Base-by-base conservation (phyloP, 176 grass and related monocot species). In the Juncus effusus region DNA sequence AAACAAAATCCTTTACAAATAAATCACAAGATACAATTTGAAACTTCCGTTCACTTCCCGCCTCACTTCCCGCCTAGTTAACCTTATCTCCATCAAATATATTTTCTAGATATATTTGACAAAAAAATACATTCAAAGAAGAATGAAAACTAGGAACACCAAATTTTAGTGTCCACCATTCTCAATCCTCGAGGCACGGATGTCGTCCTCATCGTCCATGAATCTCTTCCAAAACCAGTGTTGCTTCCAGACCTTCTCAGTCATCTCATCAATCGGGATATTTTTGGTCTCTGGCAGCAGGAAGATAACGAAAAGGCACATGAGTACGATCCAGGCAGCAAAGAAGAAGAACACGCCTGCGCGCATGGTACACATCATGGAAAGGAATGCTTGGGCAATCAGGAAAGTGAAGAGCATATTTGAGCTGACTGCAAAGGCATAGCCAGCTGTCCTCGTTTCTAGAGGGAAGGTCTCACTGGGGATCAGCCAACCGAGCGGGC, bases 361-460 rank as follows among this genome's bases (percentile, higher is more conserved):
- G 0, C 47, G 38, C 75, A 90, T 62, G 44, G 40, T 3, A 56
- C 87, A 90, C 51, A 90, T 77, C 87, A 86, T 90, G 10, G 87
- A 90, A n/a, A 90, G 80, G 76, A 86, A 90, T 0, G 80, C 70
- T 80, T 90, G 87, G 35, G 87, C 83, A 36, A 86, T 90, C 63
- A 90, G 15, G 83, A 90, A 90, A 59, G 87, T 90, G 79, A 83
- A 90, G 52, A 90, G 76, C 82, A 90, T 82, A 72, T 90, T 90
- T 42, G 79, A 76, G 76, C 87, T 86, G 11, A 90, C 87, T 0
- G 83, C 79, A 5, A 77, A 73, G 7, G 61, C 55, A 67, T 82
- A 82, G 0, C 87, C 83, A 0, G 83, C 83, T 38, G 83, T 51
- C 12, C 87, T 51, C 3, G 83, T 90, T 50, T 67, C 87, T 9